Conservation (phyloP, 2,329 filamentous ascomycete genomes). For the Escovopsis sp. region DNA sequence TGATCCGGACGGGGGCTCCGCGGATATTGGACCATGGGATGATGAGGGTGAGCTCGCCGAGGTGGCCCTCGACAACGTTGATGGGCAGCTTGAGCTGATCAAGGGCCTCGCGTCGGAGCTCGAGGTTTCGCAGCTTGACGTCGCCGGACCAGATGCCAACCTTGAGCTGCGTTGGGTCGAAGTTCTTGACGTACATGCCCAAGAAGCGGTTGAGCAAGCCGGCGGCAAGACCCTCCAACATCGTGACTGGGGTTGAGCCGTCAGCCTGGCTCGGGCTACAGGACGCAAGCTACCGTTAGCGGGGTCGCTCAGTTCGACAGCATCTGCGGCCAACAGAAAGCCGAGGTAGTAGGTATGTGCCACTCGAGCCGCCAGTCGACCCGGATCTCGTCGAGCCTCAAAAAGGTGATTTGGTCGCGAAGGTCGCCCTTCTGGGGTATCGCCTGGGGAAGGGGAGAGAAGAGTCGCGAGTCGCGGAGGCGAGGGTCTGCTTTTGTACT, state of each 20-base stretch:
- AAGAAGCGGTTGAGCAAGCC: slow-evolving; percentile 97
- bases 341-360: no score
- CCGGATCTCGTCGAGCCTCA: background rate
- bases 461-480: background rate
- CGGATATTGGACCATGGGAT: slow-evolving; percentile 97
- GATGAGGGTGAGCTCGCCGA: slow-evolving; percentile 78
- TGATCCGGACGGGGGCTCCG: slow-evolving; percentile 84
- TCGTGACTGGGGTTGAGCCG: slow-evolving; percentile 47
- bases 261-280: slow-evolving; percentile 53
- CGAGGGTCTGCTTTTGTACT: background rate
- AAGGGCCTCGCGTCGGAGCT: slow-evolving; percentile 85
- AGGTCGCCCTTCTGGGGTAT: no score
- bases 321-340: slow-evolving; percentile 7
- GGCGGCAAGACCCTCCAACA: slow-evolving; percentile 95
- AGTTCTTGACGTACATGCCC: slow-evolving; percentile 99
- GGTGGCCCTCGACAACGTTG: slow-evolving; percentile 89
- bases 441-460: no score
- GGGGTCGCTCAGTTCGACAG: slow-evolving; percentile 6
- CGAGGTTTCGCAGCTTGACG: slow-evolving; percentile 84
- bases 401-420: background rate
- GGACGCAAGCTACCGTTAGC: slow-evolving; percentile 5
- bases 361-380: slow-evolving; percentile 1
- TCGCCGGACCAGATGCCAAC: slow-evolving; percentile 98
- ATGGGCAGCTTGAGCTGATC: slow-evolving; percentile 94
- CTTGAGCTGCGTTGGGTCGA: slow-evolving; percentile 93